phyloP scores from a whole-genome alignment of 306 rosid genomes.

The Vachellia collinsii region DNA sequence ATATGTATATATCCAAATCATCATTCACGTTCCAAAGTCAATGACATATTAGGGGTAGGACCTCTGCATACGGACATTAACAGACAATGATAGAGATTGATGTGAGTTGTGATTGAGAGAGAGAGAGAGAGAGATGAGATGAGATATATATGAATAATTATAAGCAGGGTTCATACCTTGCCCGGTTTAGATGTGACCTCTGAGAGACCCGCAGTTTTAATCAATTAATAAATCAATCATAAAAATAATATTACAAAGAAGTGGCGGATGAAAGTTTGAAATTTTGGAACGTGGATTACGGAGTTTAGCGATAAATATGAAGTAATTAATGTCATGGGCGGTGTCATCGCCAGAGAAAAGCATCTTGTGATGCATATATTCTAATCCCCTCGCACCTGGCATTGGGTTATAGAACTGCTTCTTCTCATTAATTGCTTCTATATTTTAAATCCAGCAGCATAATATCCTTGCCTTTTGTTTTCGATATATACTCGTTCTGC shows the following conservation, averaged over 20 bases:
- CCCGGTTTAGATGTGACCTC: background rate
- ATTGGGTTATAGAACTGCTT: no score
- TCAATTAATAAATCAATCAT: background rate
- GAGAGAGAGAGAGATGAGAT: background rate
- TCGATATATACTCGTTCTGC: background rate
- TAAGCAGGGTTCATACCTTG: background rate
- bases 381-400: no score
- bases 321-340: no score
- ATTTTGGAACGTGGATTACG: no score
- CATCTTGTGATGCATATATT: background rate
- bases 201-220: background rate
- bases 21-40: conserved; percentile 8
- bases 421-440: background rate
- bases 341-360: background rate
- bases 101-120: background rate
- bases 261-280: no score
- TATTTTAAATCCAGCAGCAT: background rate
- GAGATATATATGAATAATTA: background rate
- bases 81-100: background rate
- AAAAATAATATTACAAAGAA: background rate
- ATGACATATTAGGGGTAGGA: background rate
- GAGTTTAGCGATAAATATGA: no score
- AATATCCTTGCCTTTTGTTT: background rate
- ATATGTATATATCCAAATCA: background rate
- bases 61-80: background rate